Percentiles rank a stretch among this genome's conserved stretches.
Evolutionary conservation across 345 rosid genomes (phyloP).

Genomic region (Corymbia maculata): DNA sequence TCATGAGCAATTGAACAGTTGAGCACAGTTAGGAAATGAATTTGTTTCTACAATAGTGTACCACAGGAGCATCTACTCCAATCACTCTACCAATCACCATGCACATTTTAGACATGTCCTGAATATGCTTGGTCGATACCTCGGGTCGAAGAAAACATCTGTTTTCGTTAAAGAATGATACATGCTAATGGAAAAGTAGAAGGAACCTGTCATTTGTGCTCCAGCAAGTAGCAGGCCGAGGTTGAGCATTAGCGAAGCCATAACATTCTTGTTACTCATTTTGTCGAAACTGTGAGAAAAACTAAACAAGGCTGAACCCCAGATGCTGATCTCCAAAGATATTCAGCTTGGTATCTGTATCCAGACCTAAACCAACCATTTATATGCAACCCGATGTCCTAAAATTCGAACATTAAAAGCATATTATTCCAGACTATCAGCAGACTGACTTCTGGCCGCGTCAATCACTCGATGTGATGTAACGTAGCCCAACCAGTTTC

Average conservation of each 20-base stretch:
- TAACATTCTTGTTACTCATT: neutral
- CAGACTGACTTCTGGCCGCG: neutral
- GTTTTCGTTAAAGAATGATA: neutral
- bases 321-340: neutral
- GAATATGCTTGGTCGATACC: neutral
- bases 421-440: too few relatives aligned
- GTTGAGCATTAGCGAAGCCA: neutral
- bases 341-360: neutral
- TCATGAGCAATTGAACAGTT: neutral
- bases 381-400: neutral
- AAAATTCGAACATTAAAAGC: neutral
- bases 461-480: neutral
- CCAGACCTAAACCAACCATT: neutral
- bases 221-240: neutral
- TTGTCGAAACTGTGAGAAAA: neutral
- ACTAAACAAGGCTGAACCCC: neutral
- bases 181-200: neutral
- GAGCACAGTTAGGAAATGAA: neutral
- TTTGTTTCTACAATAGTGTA: neutral
- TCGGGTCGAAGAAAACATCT: neutral
- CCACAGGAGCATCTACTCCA: neutral
- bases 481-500: neutral
- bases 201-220: neutral
- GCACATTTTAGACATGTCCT: neutral
- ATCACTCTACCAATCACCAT: neutral